Evolutionary conservation across 331 rosid species (phyloP).

Genomic region (Prunus yedoensis): DNA sequence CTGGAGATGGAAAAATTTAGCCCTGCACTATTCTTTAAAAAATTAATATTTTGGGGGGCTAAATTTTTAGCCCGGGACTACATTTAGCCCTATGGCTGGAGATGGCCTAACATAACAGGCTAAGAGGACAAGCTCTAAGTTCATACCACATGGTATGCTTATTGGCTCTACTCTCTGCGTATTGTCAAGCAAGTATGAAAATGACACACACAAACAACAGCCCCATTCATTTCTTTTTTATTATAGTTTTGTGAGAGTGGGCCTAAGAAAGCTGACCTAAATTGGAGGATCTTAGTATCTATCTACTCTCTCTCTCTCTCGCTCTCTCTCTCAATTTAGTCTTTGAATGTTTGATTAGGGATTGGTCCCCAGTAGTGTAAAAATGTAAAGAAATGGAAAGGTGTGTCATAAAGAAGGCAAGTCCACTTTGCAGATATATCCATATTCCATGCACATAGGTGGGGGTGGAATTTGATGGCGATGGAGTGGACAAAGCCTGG

Average conservation of each 20-base stretch:
- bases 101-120: neutral
- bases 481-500: slow-evolving; percentile 24
- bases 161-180: neutral
- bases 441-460: slow-evolving; percentile 17
- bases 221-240: slow-evolving; percentile 7
- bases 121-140: neutral
- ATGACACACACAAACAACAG: neutral
- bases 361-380: slow-evolving; percentile 13
- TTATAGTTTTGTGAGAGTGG: slow-evolving; percentile 1
- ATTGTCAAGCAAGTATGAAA: slow-evolving; percentile 14
- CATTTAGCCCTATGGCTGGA: too few species aligned
- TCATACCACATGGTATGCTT: slow-evolving; percentile 18
- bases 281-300: neutral
- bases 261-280: neutral
- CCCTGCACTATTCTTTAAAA: too few species aligned
- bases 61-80: too few species aligned
- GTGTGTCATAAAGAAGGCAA: slow-evolving; percentile 12
- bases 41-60: too few species aligned
- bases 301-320: neutral
- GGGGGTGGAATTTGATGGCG: slow-evolving; percentile 23
- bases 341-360: slow-evolving; percentile 13
- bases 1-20: too few species aligned
- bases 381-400: slow-evolving; percentile 9
- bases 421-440: slow-evolving; percentile 9
- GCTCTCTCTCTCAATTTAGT: neutral